Evolutionary conservation across 306 rosid species (phyloP).

Genomic region (Argentina anserina): DNA sequence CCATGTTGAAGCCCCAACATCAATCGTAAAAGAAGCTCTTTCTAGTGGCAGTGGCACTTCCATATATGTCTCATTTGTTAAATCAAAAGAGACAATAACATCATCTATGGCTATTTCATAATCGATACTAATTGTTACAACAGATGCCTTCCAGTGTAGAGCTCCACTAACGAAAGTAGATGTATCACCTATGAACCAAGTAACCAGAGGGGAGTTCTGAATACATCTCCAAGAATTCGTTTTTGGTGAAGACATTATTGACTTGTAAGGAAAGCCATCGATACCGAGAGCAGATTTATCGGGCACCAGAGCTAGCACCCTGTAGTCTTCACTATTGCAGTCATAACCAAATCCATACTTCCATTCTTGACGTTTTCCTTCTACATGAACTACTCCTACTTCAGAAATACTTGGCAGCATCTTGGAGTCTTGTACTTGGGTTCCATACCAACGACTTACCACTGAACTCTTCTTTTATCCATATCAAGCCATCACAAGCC

Average conservation of each 20-base stretch:
- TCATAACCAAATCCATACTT: background rate
- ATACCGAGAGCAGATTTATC: background rate
- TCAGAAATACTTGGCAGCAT: too few relatives aligned
- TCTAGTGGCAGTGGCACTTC: too few relatives aligned
- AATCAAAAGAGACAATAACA: background rate
- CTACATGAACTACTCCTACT: too few relatives aligned
- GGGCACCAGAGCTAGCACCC: background rate
- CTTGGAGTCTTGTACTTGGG: too few relatives aligned
- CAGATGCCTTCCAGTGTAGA: background rate
- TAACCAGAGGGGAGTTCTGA: background rate
- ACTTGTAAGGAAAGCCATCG: background rate
- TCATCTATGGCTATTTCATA: background rate
- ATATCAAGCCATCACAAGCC: too few relatives aligned
- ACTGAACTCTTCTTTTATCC: background rate
- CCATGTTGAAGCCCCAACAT: too few relatives aligned
- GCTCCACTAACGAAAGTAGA: background rate
- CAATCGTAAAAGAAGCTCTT: too few relatives aligned
- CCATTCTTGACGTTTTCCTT: too few relatives aligned
- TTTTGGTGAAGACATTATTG: background rate
- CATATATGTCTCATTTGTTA: background rate
- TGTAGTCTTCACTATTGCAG: background rate
- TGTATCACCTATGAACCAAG: background rate
- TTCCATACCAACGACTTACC: background rate
- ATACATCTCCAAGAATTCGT: background rate
- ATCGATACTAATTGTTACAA: background rate